Evolutionary conservation across 306 rosid species (phyloP), one percentile per base, ranked within the genome.

Genomic region (Quercus dentata): DNA sequence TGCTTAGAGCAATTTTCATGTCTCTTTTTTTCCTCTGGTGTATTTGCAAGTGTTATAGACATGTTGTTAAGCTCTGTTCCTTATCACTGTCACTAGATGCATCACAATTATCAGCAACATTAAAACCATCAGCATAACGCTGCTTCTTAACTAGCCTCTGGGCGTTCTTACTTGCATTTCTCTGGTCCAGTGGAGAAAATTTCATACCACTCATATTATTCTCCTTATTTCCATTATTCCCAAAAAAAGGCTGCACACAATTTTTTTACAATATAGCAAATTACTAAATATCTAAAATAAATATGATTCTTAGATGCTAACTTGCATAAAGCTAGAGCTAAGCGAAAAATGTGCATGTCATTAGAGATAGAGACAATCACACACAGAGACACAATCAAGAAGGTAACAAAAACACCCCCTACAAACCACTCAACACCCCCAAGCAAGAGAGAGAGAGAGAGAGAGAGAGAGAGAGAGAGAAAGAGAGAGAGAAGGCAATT

Each of bases 1-100:
- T 98, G 97, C 86, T 86, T 93, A 30, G 97, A 91, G 41, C 99
- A 94, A 83, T 78, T 89, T 80, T 96, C 99, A 31, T 98, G 97
- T 86, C 97, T 96, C 92, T 82, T 96, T 79, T 85, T 89, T 77
- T 96, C 98, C 80, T 96, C 98, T 1, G 98, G 97, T 58, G 98
- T 74, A 87, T 91, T 89, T 2, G 83, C 90, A 41, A 93, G 87
- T 23, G 92, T 89, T 85, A 91, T 88, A 65, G 95, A 83, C 90
- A 91, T 44, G 85, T 83, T 8, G 93, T 69, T 86, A 91, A 87
- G 82, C 87, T 85, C 85, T 90, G 92, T 71, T 96, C 99, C 82
- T 89, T 88, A 70, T 93, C 97, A 86, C 99, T 91, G 78, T 91
- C 99, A 82, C 97, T 91, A 56, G 98, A 93, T 23, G 93, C 85